Percentiles rank a stretch among this genome's conserved stretches.
Conservation (phyloP, 495 filamentous ascomycete species). For the Neurospora hispaniola region DNA sequence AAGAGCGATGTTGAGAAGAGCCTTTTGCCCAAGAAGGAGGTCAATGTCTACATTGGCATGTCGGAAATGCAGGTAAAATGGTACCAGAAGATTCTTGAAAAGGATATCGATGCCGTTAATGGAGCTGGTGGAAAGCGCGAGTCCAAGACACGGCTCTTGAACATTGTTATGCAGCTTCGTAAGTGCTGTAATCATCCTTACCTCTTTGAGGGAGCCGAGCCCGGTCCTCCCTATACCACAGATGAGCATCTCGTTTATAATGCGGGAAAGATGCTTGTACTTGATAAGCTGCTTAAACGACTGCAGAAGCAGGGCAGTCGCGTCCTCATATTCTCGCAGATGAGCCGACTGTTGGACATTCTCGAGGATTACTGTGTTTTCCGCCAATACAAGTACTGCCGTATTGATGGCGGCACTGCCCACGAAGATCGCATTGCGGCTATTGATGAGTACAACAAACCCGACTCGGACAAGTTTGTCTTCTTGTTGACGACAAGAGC, state of each 20-base stretch:
- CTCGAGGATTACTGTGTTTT: conserved; percentile 98
- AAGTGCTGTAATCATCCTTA: conserved; percentile 99
- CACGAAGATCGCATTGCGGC: conserved; percentile 96
- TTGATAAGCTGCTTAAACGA: conserved; percentile 82
- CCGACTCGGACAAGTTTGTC: conserved; percentile 90
- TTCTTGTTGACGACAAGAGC: conserved; percentile 97
- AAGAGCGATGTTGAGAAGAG: conserved; percentile 99
- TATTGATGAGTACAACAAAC: conserved; percentile 97
- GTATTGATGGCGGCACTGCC: conserved; percentile 94
- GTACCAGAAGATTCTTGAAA: conserved; percentile 98
- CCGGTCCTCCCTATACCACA: conserved; percentile 94
- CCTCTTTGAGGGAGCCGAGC: conserved; percentile 95
- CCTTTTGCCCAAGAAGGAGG: conserved; percentile 90
- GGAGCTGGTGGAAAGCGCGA: conserved; percentile 92
- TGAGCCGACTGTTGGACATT: conserved; percentile 95
- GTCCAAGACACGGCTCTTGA: conserved; percentile 97
- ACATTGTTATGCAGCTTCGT: conserved; percentile 99
- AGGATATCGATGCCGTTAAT: conserved; percentile 98
- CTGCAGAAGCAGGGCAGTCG: conserved; percentile 80
- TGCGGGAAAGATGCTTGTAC: conserved; percentile 93
- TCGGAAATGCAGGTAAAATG: conserved; percentile 98
- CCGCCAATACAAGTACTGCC: conserved; percentile 87
- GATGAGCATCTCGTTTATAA: conserved; percentile 94
- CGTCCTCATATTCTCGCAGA: conserved; percentile 97
- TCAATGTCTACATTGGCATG: conserved; percentile 98